These are phyloP conservation scores for Pluteus cervinus DNA, from an alignment of 768 basidiomycete genomes.

Conservation along the genomic window DNA sequence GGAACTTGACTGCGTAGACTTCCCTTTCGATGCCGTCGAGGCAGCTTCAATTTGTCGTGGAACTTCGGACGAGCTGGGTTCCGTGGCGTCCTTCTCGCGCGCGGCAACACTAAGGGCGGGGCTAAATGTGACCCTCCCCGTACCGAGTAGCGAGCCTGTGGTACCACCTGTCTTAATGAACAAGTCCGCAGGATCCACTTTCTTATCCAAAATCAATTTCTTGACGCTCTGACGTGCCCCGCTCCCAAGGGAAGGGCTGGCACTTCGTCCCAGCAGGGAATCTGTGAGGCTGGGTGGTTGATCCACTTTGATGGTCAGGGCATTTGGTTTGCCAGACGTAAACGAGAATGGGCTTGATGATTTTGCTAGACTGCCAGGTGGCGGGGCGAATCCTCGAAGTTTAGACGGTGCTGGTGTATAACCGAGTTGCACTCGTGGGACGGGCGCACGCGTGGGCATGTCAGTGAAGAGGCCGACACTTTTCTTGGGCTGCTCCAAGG, in stretches of 20 bases:
- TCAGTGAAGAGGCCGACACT: slow-evolving; percentile 76
- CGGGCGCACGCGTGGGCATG: slow-evolving; percentile 63
- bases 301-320: slow-evolving; percentile 44
- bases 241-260: slow-evolving; percentile 62
- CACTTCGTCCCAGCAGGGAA: slow-evolving; percentile 50
- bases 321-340: slow-evolving; percentile 47
- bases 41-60: slow-evolving; percentile 27
- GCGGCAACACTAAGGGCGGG: slow-evolving; percentile 70
- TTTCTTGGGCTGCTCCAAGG: slow-evolving; percentile 66
- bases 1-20: slow-evolving; percentile 30
- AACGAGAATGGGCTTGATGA: slow-evolving; percentile 39
- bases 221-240: slow-evolving; percentile 80
- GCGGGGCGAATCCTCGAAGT: slow-evolving; percentile 65
- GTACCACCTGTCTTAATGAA: slow-evolving; percentile 49
- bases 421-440: slow-evolving; percentile 58
- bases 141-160: slow-evolving; percentile 29
- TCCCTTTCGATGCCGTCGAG: slow-evolving; percentile 27
- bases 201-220: slow-evolving; percentile 87
- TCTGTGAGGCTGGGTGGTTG: slow-evolving; percentile 50
- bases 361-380: slow-evolving; percentile 32
- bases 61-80: slow-evolving; percentile 21
- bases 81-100: slow-evolving; percentile 62
- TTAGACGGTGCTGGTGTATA: slow-evolving; percentile 65
- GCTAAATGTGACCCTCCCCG: slow-evolving; percentile 64
- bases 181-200: slow-evolving; percentile 66